phyloP scores from a whole-genome alignment of 192 early-diverging fungal genomes.

The Backusella tarrabulga region DNA sequence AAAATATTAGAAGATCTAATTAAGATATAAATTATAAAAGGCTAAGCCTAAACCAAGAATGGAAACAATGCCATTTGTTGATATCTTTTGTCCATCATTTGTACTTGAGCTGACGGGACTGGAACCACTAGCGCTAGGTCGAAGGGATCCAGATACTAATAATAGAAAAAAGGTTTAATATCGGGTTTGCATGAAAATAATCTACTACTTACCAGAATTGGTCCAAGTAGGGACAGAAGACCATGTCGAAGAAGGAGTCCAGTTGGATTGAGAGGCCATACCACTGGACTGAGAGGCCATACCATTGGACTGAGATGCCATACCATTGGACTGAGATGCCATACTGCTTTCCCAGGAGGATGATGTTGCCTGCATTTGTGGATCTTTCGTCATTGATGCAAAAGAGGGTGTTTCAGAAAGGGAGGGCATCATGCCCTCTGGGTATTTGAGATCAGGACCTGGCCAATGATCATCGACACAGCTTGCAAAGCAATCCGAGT shows the following conservation, averaged over 20 bases:
- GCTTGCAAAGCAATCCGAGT: conserved; percentile 1
- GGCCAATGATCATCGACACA: conserved; percentile 21
- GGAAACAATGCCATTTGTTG: not conserved
- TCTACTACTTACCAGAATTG: not conserved
- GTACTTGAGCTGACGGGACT: not conserved
- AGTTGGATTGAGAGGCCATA: not conserved
- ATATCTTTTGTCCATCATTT: not conserved
- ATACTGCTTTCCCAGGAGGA: not conserved
- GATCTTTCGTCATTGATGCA: not conserved
- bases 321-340: not conserved
- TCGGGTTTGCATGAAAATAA: too few species aligned
- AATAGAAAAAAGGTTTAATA: not conserved
- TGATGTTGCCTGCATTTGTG: not conserved
- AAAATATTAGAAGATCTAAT: not conserved
- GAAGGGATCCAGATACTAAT: not conserved
- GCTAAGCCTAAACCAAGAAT: conserved; percentile 4
- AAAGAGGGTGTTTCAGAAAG: not conserved
- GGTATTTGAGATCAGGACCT: conserved; percentile 1
- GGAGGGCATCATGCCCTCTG: not conserved
- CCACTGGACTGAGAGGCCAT: not conserved
- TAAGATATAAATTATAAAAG: not conserved
- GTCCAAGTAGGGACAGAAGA: not conserved
- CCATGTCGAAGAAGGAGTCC: not conserved
- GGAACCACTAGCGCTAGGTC: not conserved
- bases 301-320: not conserved